These are phyloP conservation scores for Sporothrix humicola DNA, from an alignment of 2,329 filamentous ascomycete genomes.

Conservation along the genomic window DNA sequence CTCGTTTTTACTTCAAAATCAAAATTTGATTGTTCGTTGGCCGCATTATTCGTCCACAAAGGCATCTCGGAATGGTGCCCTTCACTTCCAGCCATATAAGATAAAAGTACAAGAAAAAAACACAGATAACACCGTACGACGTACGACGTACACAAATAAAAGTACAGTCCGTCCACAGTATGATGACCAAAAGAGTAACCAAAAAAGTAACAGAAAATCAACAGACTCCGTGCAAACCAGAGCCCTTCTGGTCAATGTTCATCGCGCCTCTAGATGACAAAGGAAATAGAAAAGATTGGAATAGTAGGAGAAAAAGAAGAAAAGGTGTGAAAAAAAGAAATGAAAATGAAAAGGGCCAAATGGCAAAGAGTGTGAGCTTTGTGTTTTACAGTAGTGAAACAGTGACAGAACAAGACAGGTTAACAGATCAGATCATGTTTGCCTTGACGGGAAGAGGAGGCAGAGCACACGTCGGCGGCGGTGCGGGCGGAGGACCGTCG, in stretches of 20 bases:
- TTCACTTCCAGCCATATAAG: background rate
- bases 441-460: slow-evolving; percentile 49
- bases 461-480: slow-evolving; percentile 61
- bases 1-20: background rate
- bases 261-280: slow-evolving; percentile 20
- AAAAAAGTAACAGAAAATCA: background rate
- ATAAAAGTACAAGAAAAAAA: slow-evolving; percentile 17
- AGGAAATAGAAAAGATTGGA: slow-evolving; percentile 13
- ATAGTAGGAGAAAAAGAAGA: background rate
- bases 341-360: background rate
- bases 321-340: background rate
- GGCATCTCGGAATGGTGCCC: background rate
- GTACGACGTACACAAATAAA: background rate
- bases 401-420: no score
- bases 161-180: background rate
- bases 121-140: no score
- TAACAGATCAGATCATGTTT: background rate
- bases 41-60: slow-evolving; percentile 26
- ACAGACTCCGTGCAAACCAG: background rate
- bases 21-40: slow-evolving; percentile 14
- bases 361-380: background rate
- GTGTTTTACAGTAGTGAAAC: background rate
- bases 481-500: slow-evolving; percentile 59
- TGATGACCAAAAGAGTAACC: background rate
- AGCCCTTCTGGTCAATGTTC: background rate